Conservation (phyloP, 345 rosid species). For the Eucalyptus regnans region DNA sequence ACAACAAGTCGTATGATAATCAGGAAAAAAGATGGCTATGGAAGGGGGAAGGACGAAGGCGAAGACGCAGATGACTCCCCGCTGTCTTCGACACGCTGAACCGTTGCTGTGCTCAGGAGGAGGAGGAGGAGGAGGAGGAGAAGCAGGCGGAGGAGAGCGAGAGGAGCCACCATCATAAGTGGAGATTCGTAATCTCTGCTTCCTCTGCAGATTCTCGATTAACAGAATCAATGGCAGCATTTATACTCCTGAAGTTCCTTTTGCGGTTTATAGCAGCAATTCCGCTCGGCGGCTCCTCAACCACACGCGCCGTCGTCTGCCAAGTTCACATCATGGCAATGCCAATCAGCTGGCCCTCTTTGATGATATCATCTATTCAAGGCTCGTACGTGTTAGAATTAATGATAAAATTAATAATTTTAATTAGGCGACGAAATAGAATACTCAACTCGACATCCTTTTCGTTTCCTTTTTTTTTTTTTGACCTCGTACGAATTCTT, state of each 20-base stretch:
- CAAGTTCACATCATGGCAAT: too few relatives aligned
- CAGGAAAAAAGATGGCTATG: not conserved
- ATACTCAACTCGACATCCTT: too few relatives aligned
- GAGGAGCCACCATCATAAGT: conserved; percentile 60
- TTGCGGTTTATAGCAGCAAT: not conserved
- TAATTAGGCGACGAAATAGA: too few relatives aligned
- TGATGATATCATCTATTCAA: too few relatives aligned
- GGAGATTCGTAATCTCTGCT: conserved; percentile 47
- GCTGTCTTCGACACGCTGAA: conserved; percentile 21
- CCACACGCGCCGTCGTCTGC: too few relatives aligned
- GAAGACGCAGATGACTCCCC: conserved; percentile 1
- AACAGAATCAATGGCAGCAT: conserved; percentile 50
- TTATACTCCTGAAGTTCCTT: conserved; percentile 54
- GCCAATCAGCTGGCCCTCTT: too few relatives aligned
- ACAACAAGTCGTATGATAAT: not conserved
- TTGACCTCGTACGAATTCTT: too few relatives aligned
- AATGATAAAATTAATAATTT: too few relatives aligned
- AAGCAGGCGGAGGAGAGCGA: not conserved
- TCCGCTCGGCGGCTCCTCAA: too few relatives aligned
- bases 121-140: not conserved
- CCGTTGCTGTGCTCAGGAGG: conserved; percentile 25
- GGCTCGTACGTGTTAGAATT: too few relatives aligned
- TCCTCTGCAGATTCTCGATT: conserved; percentile 68
- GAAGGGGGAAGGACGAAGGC: not conserved
- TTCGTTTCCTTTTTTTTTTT: too few relatives aligned